Base-by-base conservation (phyloP, 1,284 basidiomycete species). In the Ustilago bromivora region DNA sequence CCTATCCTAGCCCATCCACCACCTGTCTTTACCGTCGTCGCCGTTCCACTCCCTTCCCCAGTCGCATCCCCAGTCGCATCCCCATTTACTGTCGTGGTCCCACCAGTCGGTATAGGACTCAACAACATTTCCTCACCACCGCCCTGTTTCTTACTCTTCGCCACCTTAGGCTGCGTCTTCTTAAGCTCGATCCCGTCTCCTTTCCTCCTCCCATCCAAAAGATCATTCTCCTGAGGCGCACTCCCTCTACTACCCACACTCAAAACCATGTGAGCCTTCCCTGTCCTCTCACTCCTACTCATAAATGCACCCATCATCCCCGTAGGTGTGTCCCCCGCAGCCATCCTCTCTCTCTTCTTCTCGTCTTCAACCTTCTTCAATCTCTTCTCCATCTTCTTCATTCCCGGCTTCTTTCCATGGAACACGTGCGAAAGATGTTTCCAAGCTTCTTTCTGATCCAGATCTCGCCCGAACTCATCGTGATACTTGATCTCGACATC, bases 401-500 rank as follows among this genome's bases (percentile, higher is more conserved):
- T 69, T 1, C 85, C 85, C 5, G 84, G 85, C 40, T 67, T 75
- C 57, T 81, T 83, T 32, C 85, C 85, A 66, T 86, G 85, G 79
- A 86, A 86, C 15, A 79, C 73, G 72, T 86, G 85, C 53, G 78
- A 81, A 13, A 86, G 79, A 31, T 78, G 71, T 76, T 87, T 87
- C 87, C 87, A 87, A 28, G 87, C 87, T 69, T 99, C 97, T 89
- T 98, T 98, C 38, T 92, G 91, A 31, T 93, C 94, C 85, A 98
- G 89, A 73, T 89, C 87, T 23, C 95, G 90, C n/a, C 97, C 97
- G 85, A 94, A 94, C 66, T 85, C 81, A 86, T 99, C 97, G 79
- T 96, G 93, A 87, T 99, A 99, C 68, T 93, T 93, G 84, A 99
- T 94, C 76, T 96, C 94, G 81, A 99, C 90, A 86, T 97, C 95